Evolutionary conservation across 768 basidiomycete species (phyloP).

Genomic region (Sporobolomyces roseus): DNA sequence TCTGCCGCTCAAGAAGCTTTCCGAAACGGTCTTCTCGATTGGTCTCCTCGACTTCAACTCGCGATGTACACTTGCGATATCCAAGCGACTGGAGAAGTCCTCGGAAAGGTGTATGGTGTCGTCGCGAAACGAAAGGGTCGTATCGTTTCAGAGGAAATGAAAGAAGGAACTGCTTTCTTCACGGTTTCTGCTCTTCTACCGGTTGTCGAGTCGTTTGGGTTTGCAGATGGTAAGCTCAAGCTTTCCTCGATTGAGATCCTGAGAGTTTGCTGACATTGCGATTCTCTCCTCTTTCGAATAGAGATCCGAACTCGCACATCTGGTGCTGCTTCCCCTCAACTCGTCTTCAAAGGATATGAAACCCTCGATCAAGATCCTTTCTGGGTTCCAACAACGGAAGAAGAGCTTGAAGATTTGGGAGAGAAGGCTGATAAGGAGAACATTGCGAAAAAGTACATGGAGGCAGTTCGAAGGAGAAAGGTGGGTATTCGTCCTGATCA

Average conservation of each 20-base stretch:
- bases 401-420: conserved; percentile 92
- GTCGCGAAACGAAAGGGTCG: conserved; percentile 84
- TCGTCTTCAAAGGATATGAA: conserved; percentile 96
- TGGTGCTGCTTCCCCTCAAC: conserved; percentile 92
- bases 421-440: conserved; percentile 92
- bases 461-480: conserved; percentile 35
- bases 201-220: conserved; percentile 95
- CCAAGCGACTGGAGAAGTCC: conserved; percentile 92
- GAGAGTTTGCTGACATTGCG: too few relatives aligned
- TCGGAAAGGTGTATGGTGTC: conserved; percentile 95
- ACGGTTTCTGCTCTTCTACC: conserved; percentile 84
- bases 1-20: conserved; percentile 85
- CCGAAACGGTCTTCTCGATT: conserved; percentile 82
- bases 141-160: conserved; percentile 97
- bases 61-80: conserved; percentile 99
- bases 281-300: conserved; percentile 46
- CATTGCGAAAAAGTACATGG: conserved; percentile 63
- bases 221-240: conserved; percentile 73
- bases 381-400: conserved; percentile 96
- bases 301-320: conserved; percentile 95
- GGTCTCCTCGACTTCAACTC: conserved; percentile 93
- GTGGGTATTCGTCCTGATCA: conserved; percentile 1
- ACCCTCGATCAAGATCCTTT: conserved; percentile 86
- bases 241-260: too few relatives aligned
- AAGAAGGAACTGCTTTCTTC: conserved; percentile 93